Evolutionary conservation across 177 flowering plant species (phyloP), one percentile per base, ranked within the genome.

Genomic region (Vitis hybrid): DNA sequence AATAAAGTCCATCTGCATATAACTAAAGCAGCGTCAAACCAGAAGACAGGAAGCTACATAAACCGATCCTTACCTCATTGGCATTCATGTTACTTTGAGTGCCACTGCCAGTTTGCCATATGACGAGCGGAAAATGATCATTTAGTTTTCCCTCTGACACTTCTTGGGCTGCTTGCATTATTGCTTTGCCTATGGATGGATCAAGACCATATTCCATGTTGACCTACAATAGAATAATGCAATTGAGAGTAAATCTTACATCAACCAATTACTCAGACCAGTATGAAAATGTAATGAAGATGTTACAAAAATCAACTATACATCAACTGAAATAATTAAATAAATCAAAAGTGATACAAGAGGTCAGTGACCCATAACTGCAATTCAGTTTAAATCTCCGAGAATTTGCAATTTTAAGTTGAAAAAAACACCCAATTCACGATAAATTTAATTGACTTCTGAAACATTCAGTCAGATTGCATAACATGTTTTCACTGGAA

Each of bases 81-180:
- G 99, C 98, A 73, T 96, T 96, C 99, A 96, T 96, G 82, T 93
- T 93, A 72, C 97, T 92, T 77, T 96, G 99, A 64, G 98, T 93
- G 57, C 99, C 98, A 82, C 98, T 93, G 60, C 97, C 98, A 78
- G 98, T 96, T 81, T 96, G 99, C 99, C 99, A 96, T 57, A 96
- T 87, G 12, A 96, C 99, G 67, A 96, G 92, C 2, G 98, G 99
- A 70, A 96, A 96, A 73, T 96, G 98, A 67, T 93, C 97, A 75
- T 90, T 86, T 54, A 93, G 74, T 74, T 93, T 92, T 71, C 99
- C 99, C 65, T 96, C 97, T 0, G 97, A 85, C 40, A 96, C 99
- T 85, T 96, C 99, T 75, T 96, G 91, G 13, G 99, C 94, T 66
- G 98, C 99, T 81, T 86, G 91, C 92, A 96, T 93, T 49, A 96